phyloP scores from a whole-genome alignment of 305 asterid species.

The Solanum hybrid region DNA sequence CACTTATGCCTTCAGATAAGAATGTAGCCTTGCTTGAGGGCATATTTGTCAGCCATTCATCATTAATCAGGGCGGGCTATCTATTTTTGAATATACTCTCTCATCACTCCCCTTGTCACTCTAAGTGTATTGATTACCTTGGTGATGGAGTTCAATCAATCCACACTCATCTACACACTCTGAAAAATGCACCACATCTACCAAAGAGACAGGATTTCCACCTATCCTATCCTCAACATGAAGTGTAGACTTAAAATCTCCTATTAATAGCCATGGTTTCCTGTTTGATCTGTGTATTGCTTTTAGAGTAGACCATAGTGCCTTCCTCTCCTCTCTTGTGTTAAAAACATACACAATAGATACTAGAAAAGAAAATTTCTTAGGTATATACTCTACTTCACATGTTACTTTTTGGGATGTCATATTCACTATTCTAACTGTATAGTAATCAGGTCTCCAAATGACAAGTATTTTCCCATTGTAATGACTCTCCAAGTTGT shows the following conservation, averaged over 20 bases:
- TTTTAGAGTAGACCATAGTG: neutral
- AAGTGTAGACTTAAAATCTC: neutral
- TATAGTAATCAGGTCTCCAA: no score
- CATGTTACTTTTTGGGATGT: no score
- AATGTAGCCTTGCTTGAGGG: neutral
- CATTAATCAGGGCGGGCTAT: neutral
- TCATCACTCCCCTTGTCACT: neutral
- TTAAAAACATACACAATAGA: no score
- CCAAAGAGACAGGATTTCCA: neutral
- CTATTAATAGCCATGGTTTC: neutral
- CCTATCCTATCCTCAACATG: neutral
- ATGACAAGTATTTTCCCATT: no score
- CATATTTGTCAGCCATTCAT: neutral
- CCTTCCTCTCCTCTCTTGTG: neutral
- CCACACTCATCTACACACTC: neutral
- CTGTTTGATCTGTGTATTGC: neutral
- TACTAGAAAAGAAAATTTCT: no score
- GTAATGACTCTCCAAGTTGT: no score
- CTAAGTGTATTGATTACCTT: neutral
- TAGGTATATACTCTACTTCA: no score
- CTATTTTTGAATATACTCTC: neutral
- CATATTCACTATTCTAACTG: no score
- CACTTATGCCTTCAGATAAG: neutral
- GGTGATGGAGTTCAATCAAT: neutral
- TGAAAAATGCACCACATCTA: neutral